These are phyloP conservation scores for Leccinum aurantiacum DNA, from an alignment of 768 basidiomycete genomes.

Conservation along the genomic window DNA sequence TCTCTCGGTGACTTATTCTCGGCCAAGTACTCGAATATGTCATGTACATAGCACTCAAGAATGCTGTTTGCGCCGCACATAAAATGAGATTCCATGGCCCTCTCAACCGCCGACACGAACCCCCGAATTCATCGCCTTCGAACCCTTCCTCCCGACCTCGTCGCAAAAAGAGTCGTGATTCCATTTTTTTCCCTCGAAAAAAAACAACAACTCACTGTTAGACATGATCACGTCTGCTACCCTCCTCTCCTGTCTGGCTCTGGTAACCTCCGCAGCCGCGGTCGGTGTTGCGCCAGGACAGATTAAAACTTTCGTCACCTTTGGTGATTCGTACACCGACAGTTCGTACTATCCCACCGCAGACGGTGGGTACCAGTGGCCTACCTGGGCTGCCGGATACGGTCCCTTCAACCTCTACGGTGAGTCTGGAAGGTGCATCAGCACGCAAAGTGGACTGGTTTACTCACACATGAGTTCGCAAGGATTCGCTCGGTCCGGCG, in stretches of 20 bases:
- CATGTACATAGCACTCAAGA: background rate
- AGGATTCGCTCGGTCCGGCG: constrained; percentile 57
- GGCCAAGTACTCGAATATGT: background rate
- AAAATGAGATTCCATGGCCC: background rate
- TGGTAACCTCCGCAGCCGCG: constrained; percentile 9
- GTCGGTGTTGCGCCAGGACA: constrained; percentile 39
- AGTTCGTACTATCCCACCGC: constrained; percentile 36
- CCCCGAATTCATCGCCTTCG: background rate
- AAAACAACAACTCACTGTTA: background rate
- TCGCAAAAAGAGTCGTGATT: background rate
- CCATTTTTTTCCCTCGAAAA: background rate
- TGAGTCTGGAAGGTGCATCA: background rate
- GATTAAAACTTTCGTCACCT: constrained; percentile 65
- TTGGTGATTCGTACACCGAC: constrained; percentile 69
- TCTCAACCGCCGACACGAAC: background rate
- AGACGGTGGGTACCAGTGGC: constrained; percentile 55
- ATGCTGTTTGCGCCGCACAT: background rate
- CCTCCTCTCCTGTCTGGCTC: constrained; percentile 4
- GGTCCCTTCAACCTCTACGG: constrained; percentile 52
- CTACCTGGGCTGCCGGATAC: constrained; percentile 57
- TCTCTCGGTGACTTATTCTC: background rate
- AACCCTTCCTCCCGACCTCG: background rate
- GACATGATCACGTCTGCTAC: constrained; percentile 3
- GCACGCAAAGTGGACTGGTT: too few relatives aligned
- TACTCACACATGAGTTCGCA: background rate